A percentile compares a stretch with the other conserved stretches of the same genome.
These are phyloP conservation scores for Trametes coccinea DNA, from an alignment of 768 basidiomycete species.

Conservation along the genomic window DNA sequence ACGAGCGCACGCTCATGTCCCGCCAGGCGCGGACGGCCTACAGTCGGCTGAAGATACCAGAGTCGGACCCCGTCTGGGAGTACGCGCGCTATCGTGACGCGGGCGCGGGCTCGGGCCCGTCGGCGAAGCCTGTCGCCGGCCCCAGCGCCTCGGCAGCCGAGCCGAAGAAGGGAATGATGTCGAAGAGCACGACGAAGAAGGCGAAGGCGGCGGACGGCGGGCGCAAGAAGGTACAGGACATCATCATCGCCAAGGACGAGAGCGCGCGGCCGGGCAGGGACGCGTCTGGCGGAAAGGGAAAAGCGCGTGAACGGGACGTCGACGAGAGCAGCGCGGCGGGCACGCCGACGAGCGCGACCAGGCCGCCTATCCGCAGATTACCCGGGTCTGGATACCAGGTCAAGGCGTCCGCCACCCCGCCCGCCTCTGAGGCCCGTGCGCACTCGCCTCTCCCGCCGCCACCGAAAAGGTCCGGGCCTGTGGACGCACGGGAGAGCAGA, in stretches of 20 bases:
- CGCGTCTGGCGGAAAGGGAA: neutral
- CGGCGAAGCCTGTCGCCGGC: slow-evolving; percentile 6
- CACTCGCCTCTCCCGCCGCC: slow-evolving; percentile 20
- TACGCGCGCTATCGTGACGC: slow-evolving; percentile 43
- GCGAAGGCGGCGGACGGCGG: slow-evolving; percentile 17
- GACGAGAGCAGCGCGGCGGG: slow-evolving; percentile 18
- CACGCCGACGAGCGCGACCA: slow-evolving; percentile 24
- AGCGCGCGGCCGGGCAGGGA: slow-evolving; percentile 28
- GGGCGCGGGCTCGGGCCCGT: slow-evolving; percentile 1
- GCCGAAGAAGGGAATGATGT: slow-evolving; percentile 46
- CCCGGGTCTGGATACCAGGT: slow-evolving; percentile 53
- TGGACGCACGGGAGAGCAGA: slow-evolving; percentile 32
- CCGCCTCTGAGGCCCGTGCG: slow-evolving; percentile 16
- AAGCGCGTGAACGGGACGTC: slow-evolving; percentile 21
- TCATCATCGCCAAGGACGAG: slow-evolving; percentile 51
- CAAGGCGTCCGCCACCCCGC: slow-evolving; percentile 34
- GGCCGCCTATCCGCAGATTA: slow-evolving; percentile 33
- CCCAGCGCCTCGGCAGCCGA: slow-evolving; percentile 24
- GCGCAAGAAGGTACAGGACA: slow-evolving; percentile 22
- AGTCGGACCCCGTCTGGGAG: slow-evolving; percentile 64
- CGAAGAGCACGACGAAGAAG: slow-evolving; percentile 29
- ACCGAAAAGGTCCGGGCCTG: slow-evolving; percentile 29
- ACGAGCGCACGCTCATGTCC: slow-evolving; percentile 50
- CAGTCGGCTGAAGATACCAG: slow-evolving; percentile 52
- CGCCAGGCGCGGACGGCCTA: slow-evolving; percentile 53